A percentile compares a stretch with the other conserved stretches of the same genome.
Conservation (phyloP, 768 basidiomycete species). For the Pleurotus sapidus region DNA sequence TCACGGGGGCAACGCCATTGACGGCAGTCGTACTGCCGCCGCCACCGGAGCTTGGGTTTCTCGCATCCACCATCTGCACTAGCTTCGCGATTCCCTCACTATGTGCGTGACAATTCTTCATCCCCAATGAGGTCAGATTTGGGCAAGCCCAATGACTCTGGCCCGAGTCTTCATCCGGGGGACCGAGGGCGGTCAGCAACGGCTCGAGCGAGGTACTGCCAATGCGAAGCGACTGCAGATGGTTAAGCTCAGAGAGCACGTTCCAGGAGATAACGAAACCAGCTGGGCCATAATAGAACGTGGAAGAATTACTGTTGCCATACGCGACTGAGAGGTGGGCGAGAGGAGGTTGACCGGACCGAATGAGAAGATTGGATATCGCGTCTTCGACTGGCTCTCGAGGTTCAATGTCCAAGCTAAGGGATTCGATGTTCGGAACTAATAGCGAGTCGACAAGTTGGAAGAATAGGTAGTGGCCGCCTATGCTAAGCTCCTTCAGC, state of each 20-base stretch:
- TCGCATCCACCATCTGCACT: conserved; percentile 67
- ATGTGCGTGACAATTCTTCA: conserved; percentile 66
- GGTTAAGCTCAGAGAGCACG: conserved; percentile 57
- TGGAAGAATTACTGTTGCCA: conserved; percentile 30
- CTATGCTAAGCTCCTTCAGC: conserved; percentile 54
- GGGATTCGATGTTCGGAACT: conserved; percentile 53
- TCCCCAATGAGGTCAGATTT: conserved; percentile 50
- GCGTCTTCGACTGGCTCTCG: conserved; percentile 75
- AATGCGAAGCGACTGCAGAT: conserved; percentile 57
- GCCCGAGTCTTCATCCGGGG: conserved; percentile 56
- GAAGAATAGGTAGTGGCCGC: conserved; percentile 65
- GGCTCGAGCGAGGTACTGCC: conserved; percentile 68
- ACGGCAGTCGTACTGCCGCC: conserved; percentile 24
- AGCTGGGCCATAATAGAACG: conserved; percentile 58
- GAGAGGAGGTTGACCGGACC: conserved; percentile 58
- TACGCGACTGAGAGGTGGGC: conserved; percentile 64
- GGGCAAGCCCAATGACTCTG: conserved; percentile 61
- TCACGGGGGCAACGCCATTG: conserved; percentile 47
- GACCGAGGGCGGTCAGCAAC: conserved; percentile 52
- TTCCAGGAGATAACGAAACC: conserved; percentile 64
- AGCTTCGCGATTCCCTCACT: conserved; percentile 64
- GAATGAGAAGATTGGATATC: conserved; percentile 56
- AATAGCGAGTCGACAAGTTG: conserved; percentile 60
- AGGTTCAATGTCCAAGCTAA: conserved; percentile 69
- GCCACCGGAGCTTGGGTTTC: conserved; percentile 50